Conservation (phyloP, 2,329 filamentous ascomycete genomes). For the Simplicillium aogashimaense region DNA sequence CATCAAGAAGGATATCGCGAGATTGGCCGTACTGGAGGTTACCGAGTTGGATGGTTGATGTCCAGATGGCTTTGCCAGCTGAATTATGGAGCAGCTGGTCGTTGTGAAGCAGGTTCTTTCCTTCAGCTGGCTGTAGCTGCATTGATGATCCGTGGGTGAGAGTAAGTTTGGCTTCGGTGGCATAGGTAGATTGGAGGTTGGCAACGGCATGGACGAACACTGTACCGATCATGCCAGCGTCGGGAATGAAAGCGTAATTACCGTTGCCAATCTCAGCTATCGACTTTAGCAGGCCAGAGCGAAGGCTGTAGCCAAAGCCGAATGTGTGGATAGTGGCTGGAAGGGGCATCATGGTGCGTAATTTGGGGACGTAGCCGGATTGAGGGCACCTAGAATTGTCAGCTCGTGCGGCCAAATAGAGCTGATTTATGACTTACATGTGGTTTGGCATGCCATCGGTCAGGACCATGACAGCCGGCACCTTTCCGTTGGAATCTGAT, state of each 20-base stretch:
- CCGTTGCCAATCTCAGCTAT: slow-evolving; percentile 48
- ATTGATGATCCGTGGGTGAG: slow-evolving; percentile 23
- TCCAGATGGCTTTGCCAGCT: background rate
- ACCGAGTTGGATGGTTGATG: slow-evolving; percentile 29
- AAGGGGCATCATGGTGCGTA: slow-evolving; percentile 29
- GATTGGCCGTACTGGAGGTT: slow-evolving; percentile 53
- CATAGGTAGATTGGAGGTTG: slow-evolving; percentile 49
- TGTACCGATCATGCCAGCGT: slow-evolving; percentile 53
- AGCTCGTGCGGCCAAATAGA: background rate
- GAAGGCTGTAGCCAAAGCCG: slow-evolving; percentile 23
- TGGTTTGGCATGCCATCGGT: slow-evolving; percentile 47
- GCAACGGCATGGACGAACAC: slow-evolving; percentile 53
- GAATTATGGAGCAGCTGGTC: slow-evolving; percentile 13
- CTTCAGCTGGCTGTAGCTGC: slow-evolving; percentile 26
- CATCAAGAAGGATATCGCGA: slow-evolving; percentile 39
- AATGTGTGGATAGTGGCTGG: slow-evolving; percentile 31
- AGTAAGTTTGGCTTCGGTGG: slow-evolving; percentile 32
- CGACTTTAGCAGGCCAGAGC: slow-evolving; percentile 44
- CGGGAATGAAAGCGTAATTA: slow-evolving; percentile 51
- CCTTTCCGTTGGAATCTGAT: slow-evolving; percentile 18
- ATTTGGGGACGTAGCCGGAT: slow-evolving; percentile 43
- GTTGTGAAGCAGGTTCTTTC: slow-evolving; percentile 27
- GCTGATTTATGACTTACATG: slow-evolving; percentile 23
- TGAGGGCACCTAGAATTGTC: slow-evolving; percentile 27
- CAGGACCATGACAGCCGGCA: slow-evolving; percentile 41